Conservation (phyloP, 2,329 filamentous ascomycete genomes). For the Fusarium sp. region DNA sequence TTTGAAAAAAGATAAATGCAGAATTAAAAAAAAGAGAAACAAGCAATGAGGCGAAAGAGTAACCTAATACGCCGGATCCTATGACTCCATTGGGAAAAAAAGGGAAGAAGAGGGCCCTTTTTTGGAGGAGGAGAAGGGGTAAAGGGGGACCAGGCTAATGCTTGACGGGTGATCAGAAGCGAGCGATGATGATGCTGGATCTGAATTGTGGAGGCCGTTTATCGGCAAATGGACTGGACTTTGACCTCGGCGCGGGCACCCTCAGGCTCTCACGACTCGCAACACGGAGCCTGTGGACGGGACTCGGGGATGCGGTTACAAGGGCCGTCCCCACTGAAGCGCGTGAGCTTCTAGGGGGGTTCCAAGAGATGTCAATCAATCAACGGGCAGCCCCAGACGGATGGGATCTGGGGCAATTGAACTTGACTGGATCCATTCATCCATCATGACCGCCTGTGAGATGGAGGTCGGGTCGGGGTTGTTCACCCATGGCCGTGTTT, state of each 20-base stretch:
- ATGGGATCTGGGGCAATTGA: background rate
- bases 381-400: background rate
- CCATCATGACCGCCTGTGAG: background rate
- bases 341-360: constrained; percentile 13
- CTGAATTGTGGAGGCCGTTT: constrained; percentile 35
- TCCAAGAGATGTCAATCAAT: background rate
- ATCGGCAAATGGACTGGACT: constrained; percentile 26
- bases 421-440: background rate
- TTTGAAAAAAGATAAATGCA: background rate
- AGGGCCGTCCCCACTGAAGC: constrained; percentile 32
- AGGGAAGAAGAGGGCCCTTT: constrained; percentile 26
- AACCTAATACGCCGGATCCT: constrained; percentile 29
- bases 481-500: background rate
- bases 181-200: constrained; percentile 36
- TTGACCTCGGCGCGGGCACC: constrained; percentile 35
- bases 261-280: background rate
- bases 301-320: constrained; percentile 27
- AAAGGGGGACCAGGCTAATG: constrained; percentile 23
- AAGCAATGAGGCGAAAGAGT: constrained; percentile 7
- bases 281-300: constrained; percentile 1
- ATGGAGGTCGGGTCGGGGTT: background rate
- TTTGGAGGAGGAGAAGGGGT: background rate
- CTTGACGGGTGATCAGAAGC: constrained; percentile 32
- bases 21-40: background rate
- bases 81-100: constrained; percentile 39